Evolutionary conservation across 108 stramenopile genomes (phyloP).

Genomic region (Skeletonema marinoi): DNA sequence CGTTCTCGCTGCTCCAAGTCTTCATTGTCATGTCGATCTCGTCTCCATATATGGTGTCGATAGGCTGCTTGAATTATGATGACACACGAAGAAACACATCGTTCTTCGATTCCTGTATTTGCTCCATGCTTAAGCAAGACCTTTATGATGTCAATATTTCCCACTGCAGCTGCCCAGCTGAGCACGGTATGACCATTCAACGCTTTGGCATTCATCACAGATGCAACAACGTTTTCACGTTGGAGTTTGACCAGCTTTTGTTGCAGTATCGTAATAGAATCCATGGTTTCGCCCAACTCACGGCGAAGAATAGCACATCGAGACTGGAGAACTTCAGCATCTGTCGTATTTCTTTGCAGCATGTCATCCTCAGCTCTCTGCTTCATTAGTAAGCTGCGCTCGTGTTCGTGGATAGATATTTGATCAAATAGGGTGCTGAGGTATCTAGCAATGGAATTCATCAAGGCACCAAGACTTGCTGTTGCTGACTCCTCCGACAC

Average conservation of each 20-base stretch:
- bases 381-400: constrained; percentile 8
- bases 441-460: constrained; percentile 14
- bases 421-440: constrained; percentile 10
- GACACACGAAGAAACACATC: constrained; percentile 26
- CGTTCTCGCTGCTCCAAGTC: neutral
- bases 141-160: constrained; percentile 31
- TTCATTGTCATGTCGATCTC: neutral
- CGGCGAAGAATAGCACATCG: constrained; percentile 13
- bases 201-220: constrained; percentile 29
- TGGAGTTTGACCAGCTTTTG: neutral
- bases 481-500: neutral
- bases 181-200: constrained; percentile 33
- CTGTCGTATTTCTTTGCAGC: constrained; percentile 16
- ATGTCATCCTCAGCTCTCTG: constrained; percentile 16
- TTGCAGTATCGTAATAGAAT: neutral
- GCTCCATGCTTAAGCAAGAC: constrained; percentile 40
- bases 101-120: constrained; percentile 41
- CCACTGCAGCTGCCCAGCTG: constrained; percentile 46
- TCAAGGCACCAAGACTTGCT: neutral
- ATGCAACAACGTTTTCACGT: constrained; percentile 9
- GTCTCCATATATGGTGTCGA: constrained; percentile 7
- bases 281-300: constrained; percentile 14
- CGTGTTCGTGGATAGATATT: neutral
- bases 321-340: constrained; percentile 14
- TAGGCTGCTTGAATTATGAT: constrained; percentile 38